Conservation (phyloP, 2,329 filamentous ascomycete genomes). For the Exophiala dermatitidis region DNA sequence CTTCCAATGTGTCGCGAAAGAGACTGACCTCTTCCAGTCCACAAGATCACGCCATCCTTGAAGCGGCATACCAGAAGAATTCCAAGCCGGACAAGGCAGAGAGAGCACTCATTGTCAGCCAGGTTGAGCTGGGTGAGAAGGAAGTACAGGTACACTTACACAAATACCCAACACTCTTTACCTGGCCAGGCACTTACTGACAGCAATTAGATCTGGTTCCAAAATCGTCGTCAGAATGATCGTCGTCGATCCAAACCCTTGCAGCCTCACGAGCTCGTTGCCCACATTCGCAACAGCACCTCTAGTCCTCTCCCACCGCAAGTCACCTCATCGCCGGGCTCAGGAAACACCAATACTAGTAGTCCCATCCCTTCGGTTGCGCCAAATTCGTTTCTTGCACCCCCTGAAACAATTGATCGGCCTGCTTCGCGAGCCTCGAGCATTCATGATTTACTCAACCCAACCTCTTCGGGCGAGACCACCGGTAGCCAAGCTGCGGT, state of each 20-base stretch:
- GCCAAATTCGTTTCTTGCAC: slow-evolving; percentile 5
- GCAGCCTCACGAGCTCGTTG: slow-evolving; percentile 64
- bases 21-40: slow-evolving; percentile 47
- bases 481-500: slow-evolving; percentile 1
- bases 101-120: slow-evolving; percentile 74
- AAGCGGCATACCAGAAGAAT: slow-evolving; percentile 75
- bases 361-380: background rate
- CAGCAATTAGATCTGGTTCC: slow-evolving; percentile 79
- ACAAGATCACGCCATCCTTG: slow-evolving; percentile 81
- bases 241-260: slow-evolving; percentile 80
- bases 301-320: slow-evolving; percentile 11
- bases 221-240: slow-evolving; percentile 89
- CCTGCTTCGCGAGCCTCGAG: slow-evolving; percentile 21
- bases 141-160: slow-evolving; percentile 70
- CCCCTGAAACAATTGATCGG: slow-evolving; percentile 11
- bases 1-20: background rate
- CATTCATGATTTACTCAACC: slow-evolving; percentile 26
- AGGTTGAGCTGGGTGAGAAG: slow-evolving; percentile 85
- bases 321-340: slow-evolving; percentile 3
- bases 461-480: slow-evolving; percentile 6
- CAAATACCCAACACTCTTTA: background rate
- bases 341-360: background rate
- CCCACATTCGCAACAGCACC: slow-evolving; percentile 26
- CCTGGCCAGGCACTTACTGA: slow-evolving; percentile 28
- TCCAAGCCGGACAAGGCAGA: slow-evolving; percentile 87